Evolutionary conservation across 352 stramenopile species (phyloP), one percentile per base, ranked within the genome.

Genomic region (Phytopythium oedochilum): DNA sequence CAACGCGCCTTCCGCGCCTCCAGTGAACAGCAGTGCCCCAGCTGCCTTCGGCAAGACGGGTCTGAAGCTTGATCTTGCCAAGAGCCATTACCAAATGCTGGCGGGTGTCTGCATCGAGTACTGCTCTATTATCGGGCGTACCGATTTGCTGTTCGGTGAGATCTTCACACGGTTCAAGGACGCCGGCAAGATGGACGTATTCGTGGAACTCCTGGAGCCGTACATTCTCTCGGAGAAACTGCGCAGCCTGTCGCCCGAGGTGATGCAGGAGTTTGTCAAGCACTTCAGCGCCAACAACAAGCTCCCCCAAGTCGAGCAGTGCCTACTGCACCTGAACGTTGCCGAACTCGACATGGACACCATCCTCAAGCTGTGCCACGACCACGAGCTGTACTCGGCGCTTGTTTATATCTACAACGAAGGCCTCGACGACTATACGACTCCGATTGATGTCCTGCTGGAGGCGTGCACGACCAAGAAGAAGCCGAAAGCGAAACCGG

Each of bases 11-110:
- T 66, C 66, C 18, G 35, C 34, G 18, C 25, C 34, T 23, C 53
- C 61, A 10, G 64, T 54, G 15, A 61, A 49, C 14, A 42, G 48
- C 0, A 55, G 26, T 18, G 59, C 42, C 12, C 44, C 52, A 20
- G 45, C 59, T 23, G 66, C 66, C 14, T 78, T 64, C 25, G 64
- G 66, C 20, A 88, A 88, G 53, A 84, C 68, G 28, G 79, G 81
- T 38, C 66, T 87, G 52, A 92, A 90, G 57, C 66, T 96, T 23
- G 88, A 97, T 69, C 69, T 98, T 50, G 83, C 91, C 2, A 88
- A 96, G 70, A 97, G 86, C 53, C 94, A 98, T 68, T 98, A 97
- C 64, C 89, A 98, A 61, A 98, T 98, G 92, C 73, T 98, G 26
- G 94, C 90, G 20, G 90, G 90, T 32, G 94, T 98, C n/a, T 97